phyloP scores from a whole-genome alignment of 2,329 filamentous ascomycete species.

The Aspergillus sojae region DNA sequence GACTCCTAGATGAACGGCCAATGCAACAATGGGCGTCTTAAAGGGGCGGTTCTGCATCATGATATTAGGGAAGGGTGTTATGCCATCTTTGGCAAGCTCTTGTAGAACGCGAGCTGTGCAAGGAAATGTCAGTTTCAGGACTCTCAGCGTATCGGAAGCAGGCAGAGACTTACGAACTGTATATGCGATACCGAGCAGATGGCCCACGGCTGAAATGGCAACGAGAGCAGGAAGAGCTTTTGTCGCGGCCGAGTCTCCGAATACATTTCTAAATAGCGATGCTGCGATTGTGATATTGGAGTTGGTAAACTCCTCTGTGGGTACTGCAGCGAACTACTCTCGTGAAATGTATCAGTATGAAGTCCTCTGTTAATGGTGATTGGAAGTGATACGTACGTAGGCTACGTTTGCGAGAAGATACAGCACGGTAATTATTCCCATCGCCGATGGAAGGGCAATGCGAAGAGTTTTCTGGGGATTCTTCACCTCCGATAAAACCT shows the following conservation, averaged over 20 bases:
- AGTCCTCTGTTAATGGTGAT: neutral
- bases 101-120: conserved; percentile 24
- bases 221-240: conserved; percentile 25
- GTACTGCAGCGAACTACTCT: conserved; percentile 51
- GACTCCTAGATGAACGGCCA: conserved; percentile 22
- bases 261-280: conserved; percentile 49
- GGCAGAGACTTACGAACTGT: conserved; percentile 19
- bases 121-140: neutral
- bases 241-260: conserved; percentile 39
- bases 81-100: conserved; percentile 28
- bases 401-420: conserved; percentile 60
- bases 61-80: conserved; percentile 25
- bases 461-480: conserved; percentile 59
- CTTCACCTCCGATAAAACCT: conserved; percentile 55
- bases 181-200: conserved; percentile 26
- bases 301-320: conserved; percentile 53
- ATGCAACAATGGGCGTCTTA: conserved; percentile 19
- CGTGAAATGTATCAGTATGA: neutral
- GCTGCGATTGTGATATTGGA: conserved; percentile 56
- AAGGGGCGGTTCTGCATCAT: conserved; percentile 28
- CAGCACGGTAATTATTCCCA: conserved; percentile 52
- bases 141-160: no score
- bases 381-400: conserved; percentile 36
- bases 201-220: conserved; percentile 27
- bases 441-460: conserved; percentile 54